Percentiles rank a stretch among this genome's conserved stretches.
Conservation (phyloP, 2,329 filamentous ascomycete genomes). For the Niveomyces coronatus region DNA sequence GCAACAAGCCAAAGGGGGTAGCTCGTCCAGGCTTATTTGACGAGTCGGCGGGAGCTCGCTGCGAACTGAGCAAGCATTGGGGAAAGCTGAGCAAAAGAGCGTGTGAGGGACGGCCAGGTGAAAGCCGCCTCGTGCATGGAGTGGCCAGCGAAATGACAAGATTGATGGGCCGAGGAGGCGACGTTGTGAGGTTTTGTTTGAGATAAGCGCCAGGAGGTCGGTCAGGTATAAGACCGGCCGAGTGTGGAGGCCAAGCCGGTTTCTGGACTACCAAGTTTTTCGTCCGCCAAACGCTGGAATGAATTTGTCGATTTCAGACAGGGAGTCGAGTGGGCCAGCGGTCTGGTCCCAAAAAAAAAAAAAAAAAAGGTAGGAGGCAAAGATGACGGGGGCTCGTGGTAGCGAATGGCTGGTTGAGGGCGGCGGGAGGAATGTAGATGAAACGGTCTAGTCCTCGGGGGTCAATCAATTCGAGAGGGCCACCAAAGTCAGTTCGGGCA, state of each 20-base stretch:
- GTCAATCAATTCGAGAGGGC: not conserved
- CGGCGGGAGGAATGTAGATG: slow-evolving; percentile 8
- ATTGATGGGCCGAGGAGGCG: slow-evolving; percentile 13
- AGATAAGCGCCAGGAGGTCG: slow-evolving; percentile 6
- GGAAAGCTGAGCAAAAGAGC: not conserved
- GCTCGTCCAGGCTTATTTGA: not conserved
- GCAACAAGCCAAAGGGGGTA: slow-evolving; percentile 1
- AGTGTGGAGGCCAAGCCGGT: not conserved
- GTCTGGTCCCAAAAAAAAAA: not conserved
- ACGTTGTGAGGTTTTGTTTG: not conserved
- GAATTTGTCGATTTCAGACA: not conserved
- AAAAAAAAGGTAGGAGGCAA: not conserved
- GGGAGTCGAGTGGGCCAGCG: not conserved
- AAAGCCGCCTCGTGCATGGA: slow-evolving; percentile 1
- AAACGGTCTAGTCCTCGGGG: slow-evolving; percentile 3
- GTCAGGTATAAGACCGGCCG: not conserved
- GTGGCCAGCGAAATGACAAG: slow-evolving; percentile 11
- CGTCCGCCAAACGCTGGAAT: not conserved
- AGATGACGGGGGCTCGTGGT: not conserved
- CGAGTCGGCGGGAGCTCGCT: slow-evolving; percentile 1
- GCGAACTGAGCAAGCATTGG: slow-evolving; percentile 7
- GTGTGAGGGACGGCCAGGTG: slow-evolving; percentile 3
- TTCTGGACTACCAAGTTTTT: not conserved
- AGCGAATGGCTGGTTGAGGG: slow-evolving; percentile 8
- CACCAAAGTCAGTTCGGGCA: not conserved